These are phyloP conservation scores for Penicillium waksmanii DNA, from an alignment of 495 filamentous ascomycete genomes.

Conservation along the genomic window DNA sequence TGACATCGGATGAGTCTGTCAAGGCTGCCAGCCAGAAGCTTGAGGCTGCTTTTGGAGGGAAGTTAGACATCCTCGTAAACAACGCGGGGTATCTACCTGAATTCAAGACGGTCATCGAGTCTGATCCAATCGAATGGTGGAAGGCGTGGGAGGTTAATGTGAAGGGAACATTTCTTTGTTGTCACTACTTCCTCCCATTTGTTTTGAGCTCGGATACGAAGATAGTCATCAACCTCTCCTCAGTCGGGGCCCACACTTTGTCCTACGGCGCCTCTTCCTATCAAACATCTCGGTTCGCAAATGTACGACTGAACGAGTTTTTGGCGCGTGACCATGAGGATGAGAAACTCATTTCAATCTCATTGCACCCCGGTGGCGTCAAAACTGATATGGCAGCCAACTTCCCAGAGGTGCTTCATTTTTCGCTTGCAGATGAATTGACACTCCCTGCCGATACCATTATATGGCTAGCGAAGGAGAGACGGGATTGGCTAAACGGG, in stretches of 20 bases:
- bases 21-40: slow-evolving; percentile 32
- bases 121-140: slow-evolving; percentile 52
- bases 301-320: slow-evolving; percentile 53
- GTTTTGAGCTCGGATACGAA: slow-evolving; percentile 48
- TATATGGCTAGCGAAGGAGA: slow-evolving; percentile 51
- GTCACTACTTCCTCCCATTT: slow-evolving; percentile 50
- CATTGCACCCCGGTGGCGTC: slow-evolving; percentile 56
- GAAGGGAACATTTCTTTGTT: slow-evolving; percentile 48
- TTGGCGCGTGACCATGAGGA: slow-evolving; percentile 39
- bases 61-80: slow-evolving; percentile 58
- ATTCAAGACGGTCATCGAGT: slow-evolving; percentile 41
- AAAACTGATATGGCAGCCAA: slow-evolving; percentile 45
- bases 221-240: slow-evolving; percentile 51
- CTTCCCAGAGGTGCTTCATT: slow-evolving; percentile 22
- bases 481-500: slow-evolving; percentile 54
- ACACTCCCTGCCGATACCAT: slow-evolving; percentile 52
- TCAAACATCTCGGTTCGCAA: slow-evolving; percentile 49
- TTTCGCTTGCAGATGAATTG: slow-evolving; percentile 45
- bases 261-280: slow-evolving; percentile 43
- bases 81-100: slow-evolving; percentile 53
- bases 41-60: slow-evolving; percentile 32
- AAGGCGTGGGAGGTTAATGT: slow-evolving; percentile 48
- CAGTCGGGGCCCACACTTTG: slow-evolving; percentile 43
- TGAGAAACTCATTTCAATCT: slow-evolving; percentile 48
- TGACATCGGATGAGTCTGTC: slow-evolving; percentile 41